phyloP scores from a whole-genome alignment of 2,329 filamentous ascomycete genomes.

The Drechmeria coniospora region DNA sequence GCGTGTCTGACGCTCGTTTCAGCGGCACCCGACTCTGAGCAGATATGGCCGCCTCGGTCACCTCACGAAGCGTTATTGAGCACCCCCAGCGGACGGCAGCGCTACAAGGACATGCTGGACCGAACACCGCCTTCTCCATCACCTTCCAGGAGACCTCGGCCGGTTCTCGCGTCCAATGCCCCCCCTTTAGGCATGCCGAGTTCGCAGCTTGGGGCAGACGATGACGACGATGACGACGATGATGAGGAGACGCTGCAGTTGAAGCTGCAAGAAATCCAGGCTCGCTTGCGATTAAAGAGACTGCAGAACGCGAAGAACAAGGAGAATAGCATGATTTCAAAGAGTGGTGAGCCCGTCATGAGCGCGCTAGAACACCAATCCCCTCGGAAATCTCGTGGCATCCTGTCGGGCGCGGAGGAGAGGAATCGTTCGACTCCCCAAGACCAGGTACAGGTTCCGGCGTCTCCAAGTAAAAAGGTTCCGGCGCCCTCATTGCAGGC shows the following conservation, averaged over 20 bases:
- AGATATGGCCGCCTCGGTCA: constrained; percentile 52
- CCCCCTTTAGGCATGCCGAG: constrained; percentile 12
- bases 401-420: constrained; percentile 12
- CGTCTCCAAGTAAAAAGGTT: constrained; percentile 50
- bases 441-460: constrained; percentile 54
- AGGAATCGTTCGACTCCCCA: constrained; percentile 7
- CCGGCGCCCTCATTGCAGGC: constrained; percentile 36
- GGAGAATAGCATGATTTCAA: constrained; percentile 7
- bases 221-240: constrained; percentile 47
- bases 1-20: constrained; percentile 1
- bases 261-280: constrained; percentile 77
- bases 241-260: constrained; percentile 84
- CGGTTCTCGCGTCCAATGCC: constrained; percentile 2
- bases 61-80: constrained; percentile 48
- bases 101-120: constrained; percentile 52
- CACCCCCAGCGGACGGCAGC: constrained; percentile 66
- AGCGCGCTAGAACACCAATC: constrained; percentile 8
- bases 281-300: constrained; percentile 73
- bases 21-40: constrained; percentile 21
- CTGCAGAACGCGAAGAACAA: constrained; percentile 43
- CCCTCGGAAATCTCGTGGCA: constrained; percentile 10
- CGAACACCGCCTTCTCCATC: constrained; percentile 55
- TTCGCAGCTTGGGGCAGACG: constrained; percentile 23
- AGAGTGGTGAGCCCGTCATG: constrained; percentile 7
- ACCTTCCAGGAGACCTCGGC: constrained; percentile 23